Evolutionary conservation across 495 filamentous ascomycete species (phyloP), one percentile per base, ranked within the genome.

Genomic region (Thozetella sp.): DNA sequence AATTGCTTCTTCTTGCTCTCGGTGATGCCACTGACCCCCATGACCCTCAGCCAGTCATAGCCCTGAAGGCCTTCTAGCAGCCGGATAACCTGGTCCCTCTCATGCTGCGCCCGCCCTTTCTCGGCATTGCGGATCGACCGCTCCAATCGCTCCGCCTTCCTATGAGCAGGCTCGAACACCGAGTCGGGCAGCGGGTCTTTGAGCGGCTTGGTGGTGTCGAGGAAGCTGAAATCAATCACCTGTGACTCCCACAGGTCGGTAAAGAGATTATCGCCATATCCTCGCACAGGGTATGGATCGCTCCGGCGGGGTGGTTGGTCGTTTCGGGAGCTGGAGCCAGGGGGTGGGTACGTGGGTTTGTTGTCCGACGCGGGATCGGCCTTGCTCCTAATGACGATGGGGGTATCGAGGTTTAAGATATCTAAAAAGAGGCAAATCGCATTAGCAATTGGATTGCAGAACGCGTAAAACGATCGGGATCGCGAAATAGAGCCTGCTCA

Each of bases 101-200:
- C 93, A 80, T 97, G 93, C 74, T 94, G 90, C 2, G 94, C 92
- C 1, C 90, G 86, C 61, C 95, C 93, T 67, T 90, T 92, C 69
- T 98, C 96, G 40, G 94, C 90, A 67, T 98, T 98, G 27, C 95
- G 89, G 20, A 96, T 87, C 25, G 93, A 90, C 65, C 94, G 96
- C 74, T 99, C 95, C 65, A 90, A 82, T n/a, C 93, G 81, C 66
- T 96, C 92, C 54, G 90, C 86, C 58, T 88, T 88, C 37, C 86
- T 84, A 68, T 97, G 93, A 0, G 88, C 79, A 1, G 83, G 80
- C 60, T 87, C 83, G 71, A 86, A 96, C 51, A 85, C 67, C 0
- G 77, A 74, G 66, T 96, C 91, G 30, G 82, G 74, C 12, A 96
- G 77, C 0, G 91, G 90, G 65, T 97, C 92, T 13, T 78, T 74